Conservation (phyloP, 768 basidiomycete genomes). For the Mycena filopes region DNA sequence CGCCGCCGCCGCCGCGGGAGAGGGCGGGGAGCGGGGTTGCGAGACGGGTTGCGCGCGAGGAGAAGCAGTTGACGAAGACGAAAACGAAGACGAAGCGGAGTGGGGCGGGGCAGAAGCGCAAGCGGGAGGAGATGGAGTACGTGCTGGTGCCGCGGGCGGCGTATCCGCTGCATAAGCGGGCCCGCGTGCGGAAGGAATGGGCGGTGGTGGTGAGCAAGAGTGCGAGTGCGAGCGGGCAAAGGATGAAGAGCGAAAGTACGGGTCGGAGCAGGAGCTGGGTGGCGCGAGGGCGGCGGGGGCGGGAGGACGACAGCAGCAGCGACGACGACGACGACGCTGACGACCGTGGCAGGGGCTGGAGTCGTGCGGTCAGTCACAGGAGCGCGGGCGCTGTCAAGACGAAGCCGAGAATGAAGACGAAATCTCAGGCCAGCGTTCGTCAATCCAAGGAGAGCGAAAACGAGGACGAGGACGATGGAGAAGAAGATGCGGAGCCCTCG, state of each 20-base stretch:
- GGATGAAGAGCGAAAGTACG: not conserved
- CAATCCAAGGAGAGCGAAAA: not conserved
- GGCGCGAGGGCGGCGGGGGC: not conserved
- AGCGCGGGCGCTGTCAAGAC: too few species aligned
- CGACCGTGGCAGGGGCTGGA: not conserved
- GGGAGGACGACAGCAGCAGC: too few species aligned
- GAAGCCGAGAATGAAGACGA: not conserved
- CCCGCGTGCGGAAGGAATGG: too few species aligned
- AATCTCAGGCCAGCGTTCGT: too few species aligned
- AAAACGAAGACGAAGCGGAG: too few species aligned
- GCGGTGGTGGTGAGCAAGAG: not conserved
- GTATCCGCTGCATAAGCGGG: not conserved
- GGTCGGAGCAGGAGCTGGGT: not conserved
- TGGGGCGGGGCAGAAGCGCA: constrained; percentile 10
- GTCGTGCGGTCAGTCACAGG: not conserved
- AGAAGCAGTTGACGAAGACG: not conserved
- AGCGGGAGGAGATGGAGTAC: constrained; percentile 12
- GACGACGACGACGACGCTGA: not conserved
- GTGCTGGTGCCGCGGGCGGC: constrained; percentile 18
- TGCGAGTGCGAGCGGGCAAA: not conserved
- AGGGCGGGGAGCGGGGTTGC: not conserved
- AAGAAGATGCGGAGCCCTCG: not conserved
- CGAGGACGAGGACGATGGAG: constrained; percentile 2
- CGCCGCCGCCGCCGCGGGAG: not conserved
- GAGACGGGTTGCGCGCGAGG: constrained; percentile 4